These are phyloP conservation scores for Choiromyces venosus DNA, from an alignment of 495 filamentous ascomycete species.

Conservation along the genomic window DNA sequence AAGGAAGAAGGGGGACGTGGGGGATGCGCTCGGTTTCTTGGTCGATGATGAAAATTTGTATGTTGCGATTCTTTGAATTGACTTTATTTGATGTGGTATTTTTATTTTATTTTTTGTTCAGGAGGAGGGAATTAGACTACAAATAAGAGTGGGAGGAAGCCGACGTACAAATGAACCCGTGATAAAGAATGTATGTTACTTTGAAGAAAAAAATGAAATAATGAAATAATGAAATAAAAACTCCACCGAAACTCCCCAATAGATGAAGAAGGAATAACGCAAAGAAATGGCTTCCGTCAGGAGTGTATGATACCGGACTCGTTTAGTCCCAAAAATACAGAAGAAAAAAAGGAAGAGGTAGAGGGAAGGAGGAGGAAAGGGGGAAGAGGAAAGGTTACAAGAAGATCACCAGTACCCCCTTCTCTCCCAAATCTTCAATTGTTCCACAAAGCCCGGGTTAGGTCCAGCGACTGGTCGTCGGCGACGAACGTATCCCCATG, in stretches of 20 bases:
- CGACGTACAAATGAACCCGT: neutral
- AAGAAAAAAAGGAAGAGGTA: neutral
- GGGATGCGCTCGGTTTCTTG: too few species aligned
- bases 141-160: neutral
- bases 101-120: neutral
- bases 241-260: neutral
- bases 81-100: neutral
- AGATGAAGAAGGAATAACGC: neutral
- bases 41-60: too few species aligned
- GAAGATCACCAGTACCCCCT: slow-evolving; percentile 31
- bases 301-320: too few species aligned
- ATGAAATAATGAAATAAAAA: neutral
- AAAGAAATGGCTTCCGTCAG: neutral
- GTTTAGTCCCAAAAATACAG: neutral
- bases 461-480: slow-evolving; percentile 31
- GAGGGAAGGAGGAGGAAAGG: too few species aligned
- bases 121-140: neutral
- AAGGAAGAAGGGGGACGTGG: too few species aligned
- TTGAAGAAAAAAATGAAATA: neutral
- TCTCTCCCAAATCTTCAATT: slow-evolving; percentile 37
- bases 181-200: neutral
- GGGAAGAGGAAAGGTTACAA: too few species aligned
- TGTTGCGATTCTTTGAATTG: neutral
- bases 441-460: slow-evolving; percentile 33
- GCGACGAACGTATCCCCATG: slow-evolving; percentile 33